phyloP scores from a whole-genome alignment of 2,329 filamentous ascomycete species.

The Aureobasidium mangrovei region DNA sequence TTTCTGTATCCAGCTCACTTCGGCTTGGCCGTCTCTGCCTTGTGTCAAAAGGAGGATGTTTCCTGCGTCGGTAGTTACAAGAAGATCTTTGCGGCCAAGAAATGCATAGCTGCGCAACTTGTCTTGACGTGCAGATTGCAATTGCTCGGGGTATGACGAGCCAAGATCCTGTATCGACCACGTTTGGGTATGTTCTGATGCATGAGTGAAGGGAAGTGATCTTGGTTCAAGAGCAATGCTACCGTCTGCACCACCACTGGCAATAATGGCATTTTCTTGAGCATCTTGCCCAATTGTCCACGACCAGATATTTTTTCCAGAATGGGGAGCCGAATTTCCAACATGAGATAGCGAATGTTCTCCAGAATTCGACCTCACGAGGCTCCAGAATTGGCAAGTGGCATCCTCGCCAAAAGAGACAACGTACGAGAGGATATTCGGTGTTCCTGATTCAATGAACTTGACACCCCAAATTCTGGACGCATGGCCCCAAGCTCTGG shows the following conservation, averaged over 20 bases:
- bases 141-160: not conserved
- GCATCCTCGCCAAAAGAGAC: slow-evolving; percentile 82
- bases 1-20: slow-evolving; percentile 26
- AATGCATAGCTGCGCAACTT: slow-evolving; percentile 57
- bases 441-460: slow-evolving; percentile 42
- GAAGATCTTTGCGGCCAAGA: slow-evolving; percentile 42
- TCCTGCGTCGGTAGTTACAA: slow-evolving; percentile 53
- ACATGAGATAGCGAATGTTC: slow-evolving; percentile 41
- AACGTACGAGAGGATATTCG: slow-evolving; percentile 37
- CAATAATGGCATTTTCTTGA: slow-evolving; percentile 23
- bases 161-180: slow-evolving; percentile 6
- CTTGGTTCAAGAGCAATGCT: slow-evolving; percentile 34
- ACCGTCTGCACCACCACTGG: slow-evolving; percentile 81
- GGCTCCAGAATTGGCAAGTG: slow-evolving; percentile 59
- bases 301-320: slow-evolving; percentile 89
- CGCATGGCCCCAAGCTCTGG: slow-evolving; percentile 72
- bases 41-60: slow-evolving; percentile 40
- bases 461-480: slow-evolving; percentile 84
- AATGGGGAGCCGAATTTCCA: slow-evolving; percentile 56
- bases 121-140: slow-evolving; percentile 27
- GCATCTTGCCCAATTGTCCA: slow-evolving; percentile 34
- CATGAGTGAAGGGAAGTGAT: not conserved
- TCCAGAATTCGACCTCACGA: slow-evolving; percentile 1
- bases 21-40: not conserved
- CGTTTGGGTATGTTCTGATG: not conserved